Base-by-base conservation (phyloP, 768 basidiomycete genomes). In the Leccinum arenicola region DNA sequence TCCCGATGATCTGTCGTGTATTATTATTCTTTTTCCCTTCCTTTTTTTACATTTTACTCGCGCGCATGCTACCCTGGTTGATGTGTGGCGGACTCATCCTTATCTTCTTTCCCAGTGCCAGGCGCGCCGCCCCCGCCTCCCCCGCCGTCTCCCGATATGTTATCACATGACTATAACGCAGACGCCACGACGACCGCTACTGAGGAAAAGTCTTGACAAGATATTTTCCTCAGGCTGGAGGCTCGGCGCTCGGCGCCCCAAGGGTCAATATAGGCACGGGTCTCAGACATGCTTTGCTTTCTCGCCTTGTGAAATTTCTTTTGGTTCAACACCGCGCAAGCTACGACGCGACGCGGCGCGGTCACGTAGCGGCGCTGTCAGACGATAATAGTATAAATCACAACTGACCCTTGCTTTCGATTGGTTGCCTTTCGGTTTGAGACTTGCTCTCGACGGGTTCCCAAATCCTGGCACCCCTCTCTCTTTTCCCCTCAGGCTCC, bases 131-230 rank as follows among this genome's bases (percentile, higher is more conserved):
- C 43, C 40, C 43, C 10, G 56, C 58, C 49, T 1, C 15, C 25
- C 15, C 9, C 15, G 31, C 21, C n/a, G 21, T 11, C 1, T 48
- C 23, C 47, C 19, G 23, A 23, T 6, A 25, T 35, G 49, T 25
- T n/a, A 51, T 59, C 55, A 53, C 43, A 54, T 50, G 45, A 48
- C 38, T 29, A 36, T 53, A 21, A 57, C 19, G n/a, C 8, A 53
- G 27, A 19, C 54, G 66, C 68, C 66, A 68, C 67, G 14, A 67
- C 31, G 68, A 45, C 19, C 36, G 19, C 17, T 50, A 9, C 19
- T 19, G 40, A 43, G 40, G 9, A 43, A 50, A 58, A 36, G 60
- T 50, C 51, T 36, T 36, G n/a, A 25, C 25, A 27, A 50, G 15
- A 9, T 52, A 36, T 50, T 35, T 50, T 8, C 17, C 17, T 40